Base-by-base conservation (phyloP, 345 rosid genomes). In the Corchorus olitorius region DNA sequence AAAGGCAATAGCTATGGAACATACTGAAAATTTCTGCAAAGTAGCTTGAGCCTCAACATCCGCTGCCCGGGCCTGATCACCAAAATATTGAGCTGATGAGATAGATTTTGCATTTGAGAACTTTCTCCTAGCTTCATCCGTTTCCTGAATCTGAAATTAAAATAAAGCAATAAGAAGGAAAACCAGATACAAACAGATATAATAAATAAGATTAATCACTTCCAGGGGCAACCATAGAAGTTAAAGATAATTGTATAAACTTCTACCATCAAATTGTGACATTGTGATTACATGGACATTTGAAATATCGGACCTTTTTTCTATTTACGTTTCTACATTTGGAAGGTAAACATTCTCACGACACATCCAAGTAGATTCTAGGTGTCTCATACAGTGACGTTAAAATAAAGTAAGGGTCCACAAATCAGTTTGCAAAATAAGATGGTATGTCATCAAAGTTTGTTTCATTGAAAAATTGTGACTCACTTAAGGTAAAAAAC, bases 51-150 rank as follows among this genome's bases (percentile, higher is more conserved):
- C 84, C n/a, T 91, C 97, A 27, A 76, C 1, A 61, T 90, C 94
- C 4, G 82, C 72, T 65, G 91, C 77, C 71, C 79, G 83, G 82
- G 62, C 87, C 71, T 87, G 94, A 73, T 91, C 91, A 56, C 97
- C 97, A 65, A 92, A 97, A 76, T 12, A 97, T 74, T 97, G 99
- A n/a, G 98, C 88, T 11, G 99, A 97, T 61, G 99, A 97, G 74
- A 97, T 97, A 7, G 99, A 90, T 76, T 97, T 97, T 22, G 99
- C 99, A 77, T 91, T 94, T 46, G 97, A 82, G 84, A 92, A 97
- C 87, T 94, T 97, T 88, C 88, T 94, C 85, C 98, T 88, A 53
- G 99, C 99, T 83, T 97, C 98, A 85, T 97, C 98, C 20, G 91
- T 82, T 84, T 97, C 99, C 78, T 91, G 88, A 79, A 90, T 84